Evolutionary conservation across 2,329 filamentous ascomycete species (phyloP).

Genomic region (Endoconidiophora polonica): DNA sequence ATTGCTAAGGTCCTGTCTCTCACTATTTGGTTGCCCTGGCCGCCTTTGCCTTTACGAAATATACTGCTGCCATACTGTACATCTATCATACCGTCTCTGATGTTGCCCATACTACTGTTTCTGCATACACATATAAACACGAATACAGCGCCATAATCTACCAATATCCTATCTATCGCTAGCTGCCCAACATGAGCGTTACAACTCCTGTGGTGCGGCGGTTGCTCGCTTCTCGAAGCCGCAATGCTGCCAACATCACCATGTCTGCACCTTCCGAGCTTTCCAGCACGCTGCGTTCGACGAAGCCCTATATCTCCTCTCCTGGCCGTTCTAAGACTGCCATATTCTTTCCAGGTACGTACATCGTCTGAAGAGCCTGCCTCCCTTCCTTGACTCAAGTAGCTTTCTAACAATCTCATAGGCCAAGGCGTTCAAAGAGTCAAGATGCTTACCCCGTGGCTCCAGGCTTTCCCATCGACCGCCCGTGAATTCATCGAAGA

Average conservation of each 20-base stretch:
- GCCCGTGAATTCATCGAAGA: constrained; percentile 65
- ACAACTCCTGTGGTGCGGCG: constrained; percentile 11
- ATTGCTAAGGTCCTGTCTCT: too few relatives aligned
- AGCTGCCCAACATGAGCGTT: constrained; percentile 3
- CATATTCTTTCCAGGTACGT: constrained; percentile 42
- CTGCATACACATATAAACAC: neutral
- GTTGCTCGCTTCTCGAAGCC: constrained; percentile 9
- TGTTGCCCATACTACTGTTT: too few relatives aligned
- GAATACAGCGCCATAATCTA: neutral
- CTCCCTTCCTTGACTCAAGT: neutral
- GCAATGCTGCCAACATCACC: constrained; percentile 1
- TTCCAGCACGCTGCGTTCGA: constrained; percentile 6
- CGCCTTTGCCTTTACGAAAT: too few relatives aligned
- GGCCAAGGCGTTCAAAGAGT: constrained; percentile 82
- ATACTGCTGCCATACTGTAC: too few relatives aligned
- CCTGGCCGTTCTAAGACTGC: constrained; percentile 28
- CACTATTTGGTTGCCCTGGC: too few relatives aligned
- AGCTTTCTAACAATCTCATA: constrained; percentile 21
- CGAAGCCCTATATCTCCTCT: constrained; percentile 6
- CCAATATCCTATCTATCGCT: neutral
- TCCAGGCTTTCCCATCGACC: constrained; percentile 68
- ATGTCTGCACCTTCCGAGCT: constrained; percentile 2
- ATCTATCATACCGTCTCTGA: too few relatives aligned
- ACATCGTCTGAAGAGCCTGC: neutral
- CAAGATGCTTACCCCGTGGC: constrained; percentile 74